Percentiles rank a stretch among this genome's conserved stretches.
Evolutionary conservation across 2,329 filamentous ascomycete species (phyloP).

Genomic region (Zasmidium cellare): DNA sequence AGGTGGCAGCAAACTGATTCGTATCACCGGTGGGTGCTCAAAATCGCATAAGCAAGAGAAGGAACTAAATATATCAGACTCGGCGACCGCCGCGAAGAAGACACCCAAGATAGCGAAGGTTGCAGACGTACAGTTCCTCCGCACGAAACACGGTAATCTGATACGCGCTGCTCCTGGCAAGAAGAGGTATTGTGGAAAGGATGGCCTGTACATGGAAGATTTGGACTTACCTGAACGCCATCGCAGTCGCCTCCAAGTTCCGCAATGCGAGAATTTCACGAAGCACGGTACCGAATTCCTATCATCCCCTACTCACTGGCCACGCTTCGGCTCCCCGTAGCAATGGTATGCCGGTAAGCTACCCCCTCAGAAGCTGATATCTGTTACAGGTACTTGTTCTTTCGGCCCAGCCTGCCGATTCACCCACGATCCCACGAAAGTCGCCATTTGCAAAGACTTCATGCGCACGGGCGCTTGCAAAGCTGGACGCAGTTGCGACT

Average conservation of each 20-base stretch:
- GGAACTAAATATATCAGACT: slow-evolving; percentile 23
- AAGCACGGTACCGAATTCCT: slow-evolving; percentile 33
- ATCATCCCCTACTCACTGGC: slow-evolving; percentile 11
- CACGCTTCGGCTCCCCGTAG: slow-evolving; percentile 9
- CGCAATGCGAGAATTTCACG: slow-evolving; percentile 36
- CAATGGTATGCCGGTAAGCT: slow-evolving; percentile 23
- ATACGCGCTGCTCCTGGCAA: slow-evolving; percentile 53
- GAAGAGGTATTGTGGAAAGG: slow-evolving; percentile 20
- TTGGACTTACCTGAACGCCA: background rate
- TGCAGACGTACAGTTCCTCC: slow-evolving; percentile 77
- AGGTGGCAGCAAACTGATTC: slow-evolving; percentile 80
- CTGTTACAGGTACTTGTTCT: slow-evolving; percentile 70
- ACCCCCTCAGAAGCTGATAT: slow-evolving; percentile 23
- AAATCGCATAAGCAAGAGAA: background rate
- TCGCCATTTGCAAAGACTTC: slow-evolving; percentile 87
- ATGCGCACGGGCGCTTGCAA: slow-evolving; percentile 76
- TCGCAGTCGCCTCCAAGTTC: slow-evolving; percentile 1
- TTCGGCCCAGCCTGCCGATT: slow-evolving; percentile 80
- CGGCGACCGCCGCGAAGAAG: slow-evolving; percentile 34
- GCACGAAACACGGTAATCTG: slow-evolving; percentile 85
- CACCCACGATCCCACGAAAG: slow-evolving; percentile 79
- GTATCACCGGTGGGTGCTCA: slow-evolving; percentile 63
- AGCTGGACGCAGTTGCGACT: slow-evolving; percentile 77
- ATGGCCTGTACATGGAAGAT: background rate
- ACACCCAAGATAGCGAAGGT: slow-evolving; percentile 74